Conservation (phyloP, 2,329 filamentous ascomycete genomes). For the Clarireedia monteithiana region DNA sequence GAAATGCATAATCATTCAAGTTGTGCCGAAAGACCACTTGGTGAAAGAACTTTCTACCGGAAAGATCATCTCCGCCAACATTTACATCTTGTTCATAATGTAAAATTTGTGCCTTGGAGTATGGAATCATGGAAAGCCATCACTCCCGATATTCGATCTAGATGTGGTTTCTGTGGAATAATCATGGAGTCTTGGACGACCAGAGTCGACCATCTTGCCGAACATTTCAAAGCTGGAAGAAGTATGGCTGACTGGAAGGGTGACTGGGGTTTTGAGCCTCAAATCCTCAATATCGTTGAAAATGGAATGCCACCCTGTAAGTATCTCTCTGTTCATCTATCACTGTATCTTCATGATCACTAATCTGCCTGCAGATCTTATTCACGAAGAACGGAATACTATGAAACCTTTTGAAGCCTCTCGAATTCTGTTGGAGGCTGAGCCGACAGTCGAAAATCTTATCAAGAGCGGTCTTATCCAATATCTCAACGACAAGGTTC, state of each 20-base stretch:
- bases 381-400: conserved; percentile 53
- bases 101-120: conserved; percentile 53
- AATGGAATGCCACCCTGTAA: conserved; percentile 60
- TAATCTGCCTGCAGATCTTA: conserved; percentile 42
- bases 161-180: conserved; percentile 58
- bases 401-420: conserved; percentile 43
- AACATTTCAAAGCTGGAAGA: conserved; percentile 58
- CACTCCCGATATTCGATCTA: conserved; percentile 52
- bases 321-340: conserved; percentile 21
- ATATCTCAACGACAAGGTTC: conserved; percentile 40
- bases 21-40: conserved; percentile 57
- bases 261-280: conserved; percentile 59
- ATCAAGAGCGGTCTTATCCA: conserved; percentile 50
- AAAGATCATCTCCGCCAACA: conserved; percentile 63
- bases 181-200: conserved; percentile 54
- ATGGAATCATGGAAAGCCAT: conserved; percentile 57
- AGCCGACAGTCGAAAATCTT: conserved; percentile 52
- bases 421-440: conserved; percentile 35
- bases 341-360: conserved; percentile 24
- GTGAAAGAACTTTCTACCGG: conserved; percentile 58
- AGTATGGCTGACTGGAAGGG: conserved; percentile 64
- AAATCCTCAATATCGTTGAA: conserved; percentile 55
- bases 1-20: conserved; percentile 52
- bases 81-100: conserved; percentile 51
- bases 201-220: conserved; percentile 55